These are phyloP conservation scores for Penicillium herquei DNA, from an alignment of 495 filamentous ascomycete species.

Conservation along the genomic window DNA sequence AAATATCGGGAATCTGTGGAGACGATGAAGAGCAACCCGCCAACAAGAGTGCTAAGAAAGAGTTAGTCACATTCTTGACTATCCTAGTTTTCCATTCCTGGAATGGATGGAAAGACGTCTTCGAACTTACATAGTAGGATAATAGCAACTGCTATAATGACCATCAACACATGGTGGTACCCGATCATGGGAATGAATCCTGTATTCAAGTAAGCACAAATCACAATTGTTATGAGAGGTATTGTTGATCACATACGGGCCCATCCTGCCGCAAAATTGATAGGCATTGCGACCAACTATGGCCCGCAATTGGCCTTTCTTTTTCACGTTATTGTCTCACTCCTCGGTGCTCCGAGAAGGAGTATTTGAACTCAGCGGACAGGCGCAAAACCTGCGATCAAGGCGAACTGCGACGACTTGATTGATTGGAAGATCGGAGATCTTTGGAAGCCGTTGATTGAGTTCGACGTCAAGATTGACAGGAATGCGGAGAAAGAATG, in stretches of 20 bases:
- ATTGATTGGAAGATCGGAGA: neutral
- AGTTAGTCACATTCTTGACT: constrained; percentile 25
- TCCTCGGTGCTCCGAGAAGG: constrained; percentile 52
- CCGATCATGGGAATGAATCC: constrained; percentile 92
- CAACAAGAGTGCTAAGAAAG: constrained; percentile 55
- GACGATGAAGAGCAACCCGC: constrained; percentile 70
- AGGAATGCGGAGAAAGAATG: constrained; percentile 35
- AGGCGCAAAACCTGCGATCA: constrained; percentile 6
- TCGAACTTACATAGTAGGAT: constrained; percentile 83
- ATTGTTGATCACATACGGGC: constrained; percentile 29
- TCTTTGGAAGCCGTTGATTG: neutral
- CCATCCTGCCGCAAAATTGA: constrained; percentile 25
- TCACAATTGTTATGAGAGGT: neutral
- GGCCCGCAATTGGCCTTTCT: constrained; percentile 10
- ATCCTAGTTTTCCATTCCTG: neutral
- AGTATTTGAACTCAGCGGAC: constrained; percentile 18
- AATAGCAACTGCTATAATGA: constrained; percentile 89
- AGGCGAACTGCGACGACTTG: constrained; percentile 1
- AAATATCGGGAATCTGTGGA: constrained; percentile 65
- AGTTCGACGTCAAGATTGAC: constrained; percentile 15
- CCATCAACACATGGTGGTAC: constrained; percentile 99
- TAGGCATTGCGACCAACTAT: constrained; percentile 29
- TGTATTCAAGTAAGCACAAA: constrained; percentile 31
- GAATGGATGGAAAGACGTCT: neutral
- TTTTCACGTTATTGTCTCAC: constrained; percentile 33